Conservation (phyloP, 352 stramenopile genomes). For the Pythium aphanidermatum region DNA sequence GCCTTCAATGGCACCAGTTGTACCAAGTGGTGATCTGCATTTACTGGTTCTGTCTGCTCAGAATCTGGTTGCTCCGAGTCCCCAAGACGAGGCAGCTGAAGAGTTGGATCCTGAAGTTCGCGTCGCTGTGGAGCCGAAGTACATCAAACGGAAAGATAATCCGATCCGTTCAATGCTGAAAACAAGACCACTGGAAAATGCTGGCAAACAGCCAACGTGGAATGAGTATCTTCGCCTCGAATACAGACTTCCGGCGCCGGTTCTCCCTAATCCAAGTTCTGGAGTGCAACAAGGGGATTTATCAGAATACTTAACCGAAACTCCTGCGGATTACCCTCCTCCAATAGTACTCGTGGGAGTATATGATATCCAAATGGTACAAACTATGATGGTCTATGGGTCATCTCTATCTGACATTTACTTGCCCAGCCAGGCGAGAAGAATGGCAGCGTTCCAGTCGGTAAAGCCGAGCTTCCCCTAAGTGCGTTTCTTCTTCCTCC, state of each 20-base stretch:
- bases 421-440: conserved; percentile 35
- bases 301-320: too few relatives aligned
- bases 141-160: conserved; percentile 46
- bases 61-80: conserved; percentile 26
- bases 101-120: conserved; percentile 51
- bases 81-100: conserved; percentile 18
- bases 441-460: conserved; percentile 26
- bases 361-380: conserved; percentile 50
- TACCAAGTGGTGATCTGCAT: conserved; percentile 35
- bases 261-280: too few relatives aligned
- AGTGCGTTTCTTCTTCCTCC: conserved; percentile 27
- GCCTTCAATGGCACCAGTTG: conserved; percentile 5
- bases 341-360: conserved; percentile 36
- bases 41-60: conserved; percentile 32
- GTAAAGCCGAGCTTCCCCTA: conserved; percentile 34
- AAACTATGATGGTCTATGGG: too few relatives aligned
- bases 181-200: conserved; percentile 40
- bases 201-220: conserved; percentile 30
- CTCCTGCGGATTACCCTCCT: conserved; percentile 21
- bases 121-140: conserved; percentile 38
- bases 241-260: conserved; percentile 24
- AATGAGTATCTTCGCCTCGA: conserved; percentile 48
- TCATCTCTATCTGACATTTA: too few relatives aligned
- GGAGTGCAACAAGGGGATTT: too few relatives aligned
- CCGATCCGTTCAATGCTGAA: conserved; percentile 41